Evolutionary conservation across 2,329 filamentous ascomycete genomes (phyloP), one percentile per base, ranked within the genome.

Genomic region (Chaetomiaceae sp.): DNA sequence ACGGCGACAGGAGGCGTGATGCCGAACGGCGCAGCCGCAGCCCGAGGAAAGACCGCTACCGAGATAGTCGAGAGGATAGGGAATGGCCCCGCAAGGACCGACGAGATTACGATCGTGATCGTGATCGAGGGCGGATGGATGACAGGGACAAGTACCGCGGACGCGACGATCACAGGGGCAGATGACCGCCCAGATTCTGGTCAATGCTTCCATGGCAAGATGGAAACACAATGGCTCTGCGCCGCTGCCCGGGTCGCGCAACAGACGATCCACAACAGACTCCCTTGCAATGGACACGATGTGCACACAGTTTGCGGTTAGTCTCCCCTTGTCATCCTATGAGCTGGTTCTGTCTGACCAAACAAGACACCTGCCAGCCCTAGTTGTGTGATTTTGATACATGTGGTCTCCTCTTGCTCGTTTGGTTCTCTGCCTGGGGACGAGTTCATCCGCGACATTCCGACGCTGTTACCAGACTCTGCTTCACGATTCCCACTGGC

Each of bases 21-120:
- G 48, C 47, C 38, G 50, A 62, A 23, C 67, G 70, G 55, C 77
- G 75, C 47, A 75, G 72, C 65, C 65, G 60, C 48, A 66, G 65
- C 43, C 66, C 63, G 19, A 59, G 61, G 40, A 50, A 57, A 29
- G 60, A 65, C 29, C 57, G 64, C 42, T 49, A 62, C 36, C 51
- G 58, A 19, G 61, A 62, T 67, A 42, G 53, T n/a, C 23, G 54
- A 19, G 60, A 60, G 22, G 58, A 53, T 38, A 50, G 59, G 29
- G 58, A 60, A 20, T 42, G 42, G 45, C 25, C 54, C 58, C 69
- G 62, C 60, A 65, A 66, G 63, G 67, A 70, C 61, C 60, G 64
- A 33, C 60, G 69, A 46, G 63, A 72, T 57, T 65, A 67, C 39
- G 69, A 75, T 52, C 61, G 63, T 23, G 66, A 66, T 36, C 58